Conservation (phyloP, 2,329 filamentous ascomycete species). For the Pestalotiopsis sp. region DNA sequence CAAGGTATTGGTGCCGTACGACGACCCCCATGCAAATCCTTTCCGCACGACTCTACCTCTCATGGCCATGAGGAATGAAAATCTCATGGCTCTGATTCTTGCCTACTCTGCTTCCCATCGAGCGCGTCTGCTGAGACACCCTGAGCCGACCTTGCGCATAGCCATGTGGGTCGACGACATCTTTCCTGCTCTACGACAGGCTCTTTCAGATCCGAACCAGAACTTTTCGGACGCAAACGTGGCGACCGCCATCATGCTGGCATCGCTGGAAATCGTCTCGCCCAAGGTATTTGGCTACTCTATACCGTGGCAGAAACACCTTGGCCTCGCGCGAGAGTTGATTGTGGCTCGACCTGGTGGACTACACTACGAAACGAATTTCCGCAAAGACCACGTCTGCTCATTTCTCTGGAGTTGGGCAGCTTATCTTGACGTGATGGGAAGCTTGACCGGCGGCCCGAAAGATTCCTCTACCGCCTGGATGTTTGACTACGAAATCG, state of each 20-base stretch:
- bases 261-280: conserved; percentile 81
- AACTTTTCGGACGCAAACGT: conserved; percentile 74
- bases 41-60: conserved; percentile 52
- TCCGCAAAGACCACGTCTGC: conserved; percentile 59
- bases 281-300: conserved; percentile 80
- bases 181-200: conserved; percentile 71
- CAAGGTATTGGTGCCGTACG: conserved; percentile 54
- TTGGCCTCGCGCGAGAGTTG: conserved; percentile 75
- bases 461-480: conserved; percentile 52
- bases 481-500: conserved; percentile 53
- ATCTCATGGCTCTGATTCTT: conserved; percentile 75
- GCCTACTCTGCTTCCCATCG: conserved; percentile 83
- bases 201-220: conserved; percentile 62
- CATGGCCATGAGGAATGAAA: conserved; percentile 70
- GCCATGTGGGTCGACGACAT: conserved; percentile 79
- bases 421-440: conserved; percentile 80
- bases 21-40: conserved; percentile 55
- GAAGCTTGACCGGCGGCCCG: conserved; percentile 66
- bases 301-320: conserved; percentile 79
- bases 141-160: conserved; percentile 76
- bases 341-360: conserved; percentile 63
- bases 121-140: conserved; percentile 72
- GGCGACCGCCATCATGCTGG: conserved; percentile 82
- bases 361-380: conserved; percentile 50
- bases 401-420: conserved; percentile 84